Evolutionary conservation across 1,139 yeast species (phyloP).

Genomic region (Yamadazyma taylorii): DNA sequence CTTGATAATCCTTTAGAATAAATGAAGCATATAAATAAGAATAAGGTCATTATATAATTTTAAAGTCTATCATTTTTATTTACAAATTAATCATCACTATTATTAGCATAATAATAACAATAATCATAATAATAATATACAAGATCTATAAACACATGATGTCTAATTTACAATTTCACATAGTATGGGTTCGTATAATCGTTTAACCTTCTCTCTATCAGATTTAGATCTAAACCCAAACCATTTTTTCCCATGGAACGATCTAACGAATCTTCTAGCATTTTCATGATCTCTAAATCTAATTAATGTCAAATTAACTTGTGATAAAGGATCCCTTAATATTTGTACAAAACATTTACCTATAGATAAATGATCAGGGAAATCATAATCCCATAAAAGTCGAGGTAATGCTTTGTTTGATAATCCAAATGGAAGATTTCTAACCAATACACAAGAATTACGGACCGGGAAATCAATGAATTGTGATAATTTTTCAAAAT

Average conservation of each 20-base stretch:
- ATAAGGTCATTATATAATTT: no score
- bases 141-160: no score
- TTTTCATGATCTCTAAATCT: slow-evolving; percentile 49
- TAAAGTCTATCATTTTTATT: no score
- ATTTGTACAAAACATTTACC: slow-evolving; percentile 21
- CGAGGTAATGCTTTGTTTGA: slow-evolving; percentile 31
- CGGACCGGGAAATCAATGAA: slow-evolving; percentile 13
- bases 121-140: neutral
- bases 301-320: slow-evolving; percentile 34
- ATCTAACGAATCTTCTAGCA: slow-evolving; percentile 55
- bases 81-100: no score
- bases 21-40: no score
- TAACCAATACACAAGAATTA: slow-evolving; percentile 30
- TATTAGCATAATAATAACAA: neutral
- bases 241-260: slow-evolving; percentile 52
- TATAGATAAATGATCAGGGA: slow-evolving; percentile 19
- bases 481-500: slow-evolving; percentile 8
- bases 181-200: slow-evolving; percentile 37
- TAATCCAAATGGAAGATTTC: slow-evolving; percentile 43
- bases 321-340: slow-evolving; percentile 27
- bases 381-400: slow-evolving; percentile 42
- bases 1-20: slow-evolving; percentile 29
- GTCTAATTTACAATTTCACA: slow-evolving; percentile 39
- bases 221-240: slow-evolving; percentile 22
- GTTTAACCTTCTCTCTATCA: slow-evolving; percentile 25